phyloP scores from a whole-genome alignment of 805 yeast species.

The Kazachstania viticola region DNA sequence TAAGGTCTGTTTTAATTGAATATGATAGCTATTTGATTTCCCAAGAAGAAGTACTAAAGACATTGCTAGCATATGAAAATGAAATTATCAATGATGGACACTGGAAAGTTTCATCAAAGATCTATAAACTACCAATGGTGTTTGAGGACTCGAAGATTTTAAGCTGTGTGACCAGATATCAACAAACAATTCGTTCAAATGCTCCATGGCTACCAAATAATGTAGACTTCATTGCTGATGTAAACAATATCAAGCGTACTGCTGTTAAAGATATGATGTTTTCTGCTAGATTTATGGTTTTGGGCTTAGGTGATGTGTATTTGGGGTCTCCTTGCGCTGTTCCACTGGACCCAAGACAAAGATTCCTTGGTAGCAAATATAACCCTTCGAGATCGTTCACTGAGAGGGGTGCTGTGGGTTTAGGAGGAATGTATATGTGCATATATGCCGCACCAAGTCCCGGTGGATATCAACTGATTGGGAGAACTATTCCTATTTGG shows the following conservation, averaged over 20 bases:
- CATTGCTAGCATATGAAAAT: constrained; percentile 62
- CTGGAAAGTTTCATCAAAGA: constrained; percentile 80
- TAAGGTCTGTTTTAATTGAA: constrained; percentile 85
- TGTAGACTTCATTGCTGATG: constrained; percentile 86
- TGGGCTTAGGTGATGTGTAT: constrained; percentile 95
- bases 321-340: constrained; percentile 98
- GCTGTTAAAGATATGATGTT: constrained; percentile 78
- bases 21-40: constrained; percentile 51
- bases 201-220: constrained; percentile 99
- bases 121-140: constrained; percentile 85
- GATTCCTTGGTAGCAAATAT: constrained; percentile 85
- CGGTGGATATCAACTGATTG: constrained; percentile 95
- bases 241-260: constrained; percentile 67
- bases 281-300: constrained; percentile 79
- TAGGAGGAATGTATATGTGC: constrained; percentile 99
- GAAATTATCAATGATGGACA: constrained; percentile 62
- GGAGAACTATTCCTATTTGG: constrained; percentile 97
- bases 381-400: constrained; percentile 95
- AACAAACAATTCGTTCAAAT: constrained; percentile 81
- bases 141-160: constrained; percentile 87
- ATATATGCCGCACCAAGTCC: constrained; percentile 97
- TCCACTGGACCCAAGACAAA: constrained; percentile 92
- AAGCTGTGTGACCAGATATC: constrained; percentile 81
- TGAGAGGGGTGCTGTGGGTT: constrained; percentile 94
- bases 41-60: constrained; percentile 51